Evolutionary conservation across 139 green algal species (phyloP), one percentile per base, ranked within the genome.

Genomic region (Asterochloris erici): DNA sequence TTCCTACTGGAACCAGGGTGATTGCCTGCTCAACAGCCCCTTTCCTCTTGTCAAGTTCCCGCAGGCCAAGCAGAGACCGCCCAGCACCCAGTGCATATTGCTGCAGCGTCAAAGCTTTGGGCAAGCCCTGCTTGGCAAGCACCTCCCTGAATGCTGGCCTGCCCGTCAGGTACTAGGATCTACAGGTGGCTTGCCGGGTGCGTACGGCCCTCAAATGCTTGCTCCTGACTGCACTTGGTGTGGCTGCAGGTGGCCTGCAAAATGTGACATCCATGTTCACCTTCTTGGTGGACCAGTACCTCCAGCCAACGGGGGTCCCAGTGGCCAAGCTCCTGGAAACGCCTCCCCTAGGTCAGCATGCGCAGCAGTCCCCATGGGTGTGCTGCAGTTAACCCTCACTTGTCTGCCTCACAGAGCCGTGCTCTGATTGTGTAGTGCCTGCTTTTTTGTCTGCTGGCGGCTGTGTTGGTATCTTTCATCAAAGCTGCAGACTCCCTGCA

Each of bases 1-100:
- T 79, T 88, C 84, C 38, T 99, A 99, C 91, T 99, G 96, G 95
- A 98, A 98, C 87, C 94, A 98, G 84, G 91, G 90, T 15, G 93
- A 93, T 15, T 47, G 86, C 14, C 12, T 54, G 38, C 38, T 54
- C 38, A 54, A 54, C 38, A 54, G 2, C 6, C 38, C 38, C 38
- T 54, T 54, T 54, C 38, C 38, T 54, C 38, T 6, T 54, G 38
- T 6, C 2, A 54, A 54, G 38, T 54, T 54, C 6, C 38, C 6
- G 38, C 4, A 54, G 38, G 38, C 38, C 4, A 54, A 54, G 38
- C 38, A 54, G 38, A 54, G 38, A 10, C 38, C 38, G 38, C 38
- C 6, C 38, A 54, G 38, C 38, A 2, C 38, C 38, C 38, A 54
- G 38, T 54, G 38, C 38, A 54, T 2, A 6, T 54, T 54, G 38